Evolutionary conservation across 2,329 filamentous ascomycete genomes (phyloP), one percentile per base, ranked within the genome.

Genomic region (Talaromyces atroroseus): DNA sequence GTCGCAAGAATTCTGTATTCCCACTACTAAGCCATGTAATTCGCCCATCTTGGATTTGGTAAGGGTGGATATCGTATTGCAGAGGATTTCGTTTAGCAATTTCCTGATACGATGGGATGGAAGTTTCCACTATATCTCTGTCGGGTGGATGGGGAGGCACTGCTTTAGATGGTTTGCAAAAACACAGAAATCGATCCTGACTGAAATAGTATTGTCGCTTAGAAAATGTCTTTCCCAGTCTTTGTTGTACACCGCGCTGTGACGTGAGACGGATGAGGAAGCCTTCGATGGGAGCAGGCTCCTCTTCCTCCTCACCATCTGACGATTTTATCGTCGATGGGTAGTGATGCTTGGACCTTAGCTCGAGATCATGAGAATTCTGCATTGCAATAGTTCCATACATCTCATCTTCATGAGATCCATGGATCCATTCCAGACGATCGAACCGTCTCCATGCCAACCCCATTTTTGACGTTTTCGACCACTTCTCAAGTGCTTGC

Each of bases 391-490:
- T 82, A 0, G 83, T 81, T 36, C 85, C 85, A 60, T 86, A 86
- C 84, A 88, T 88, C 59, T 81, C 82, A 61, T 83, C 78, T 65
- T 88, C 85, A 53, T 86, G 84, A 11, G 76, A 74, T 16, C 85
- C 85, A 66, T 85, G 79, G 4, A 88, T 75, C 85, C 85, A 88
- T 69, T 88, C 85, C 16, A 88, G 72, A 23, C 85, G 78, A 63
- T 88, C 85, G 64, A 87, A 88, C 47, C 85, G 77, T 68, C 84
- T 85, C 85, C 85, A 88, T 3, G 83, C 84, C 49, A 88, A 75
- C 2, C 85, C 85, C 66, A 87, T 82, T 24, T 80, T 80, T 58
- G 82, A 78, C 21, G 78, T 72, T 51, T 77, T 77, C 3, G 77
- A 74, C 85, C 85, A 87, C n/a, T 74, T 67, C 36, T 80, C 75